Percentiles rank a stretch among this genome's conserved stretches.
Evolutionary conservation across 2,329 filamentous ascomycete species (phyloP).

Genomic region (Calonectria pseudoturangicola): DNA sequence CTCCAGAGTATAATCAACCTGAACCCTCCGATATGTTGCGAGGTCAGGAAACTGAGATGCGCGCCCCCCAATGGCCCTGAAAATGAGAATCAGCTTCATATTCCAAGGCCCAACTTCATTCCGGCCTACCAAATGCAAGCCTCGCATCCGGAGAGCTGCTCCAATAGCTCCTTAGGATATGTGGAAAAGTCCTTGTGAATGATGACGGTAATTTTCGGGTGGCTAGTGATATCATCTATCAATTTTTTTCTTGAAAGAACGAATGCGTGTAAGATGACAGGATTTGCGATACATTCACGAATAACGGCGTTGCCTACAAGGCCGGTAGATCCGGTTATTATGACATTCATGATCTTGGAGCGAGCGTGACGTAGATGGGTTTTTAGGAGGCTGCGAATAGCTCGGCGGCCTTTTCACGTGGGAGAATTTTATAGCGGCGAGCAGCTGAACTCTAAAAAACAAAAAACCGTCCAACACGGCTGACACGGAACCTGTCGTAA

Average conservation of each 20-base stretch:
- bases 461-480: no score
- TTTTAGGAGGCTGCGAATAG: background rate
- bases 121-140: constrained; percentile 6
- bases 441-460: background rate
- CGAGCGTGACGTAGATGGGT: background rate
- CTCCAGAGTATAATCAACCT: background rate
- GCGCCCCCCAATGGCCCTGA: constrained; percentile 3
- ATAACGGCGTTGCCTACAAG: constrained; percentile 13
- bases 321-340: constrained; percentile 18
- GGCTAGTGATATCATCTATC: background rate
- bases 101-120: background rate
- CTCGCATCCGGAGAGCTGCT: constrained; percentile 12
- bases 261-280: constrained; percentile 12
- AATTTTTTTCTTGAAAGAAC: constrained; percentile 10
- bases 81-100: background rate
- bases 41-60: constrained; percentile 17
- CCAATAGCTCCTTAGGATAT: background rate
- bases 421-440: background rate
- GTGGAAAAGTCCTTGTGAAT: constrained; percentile 3
- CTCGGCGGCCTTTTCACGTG: background rate
- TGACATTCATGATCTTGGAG: constrained; percentile 4
- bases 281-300: constrained; percentile 16
- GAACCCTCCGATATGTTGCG: background rate
- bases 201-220: constrained; percentile 17
- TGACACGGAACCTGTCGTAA: background rate